These are phyloP conservation scores for Aspergillus incahuasiensis DNA, from an alignment of 495 filamentous ascomycete genomes.

Conservation along the genomic window DNA sequence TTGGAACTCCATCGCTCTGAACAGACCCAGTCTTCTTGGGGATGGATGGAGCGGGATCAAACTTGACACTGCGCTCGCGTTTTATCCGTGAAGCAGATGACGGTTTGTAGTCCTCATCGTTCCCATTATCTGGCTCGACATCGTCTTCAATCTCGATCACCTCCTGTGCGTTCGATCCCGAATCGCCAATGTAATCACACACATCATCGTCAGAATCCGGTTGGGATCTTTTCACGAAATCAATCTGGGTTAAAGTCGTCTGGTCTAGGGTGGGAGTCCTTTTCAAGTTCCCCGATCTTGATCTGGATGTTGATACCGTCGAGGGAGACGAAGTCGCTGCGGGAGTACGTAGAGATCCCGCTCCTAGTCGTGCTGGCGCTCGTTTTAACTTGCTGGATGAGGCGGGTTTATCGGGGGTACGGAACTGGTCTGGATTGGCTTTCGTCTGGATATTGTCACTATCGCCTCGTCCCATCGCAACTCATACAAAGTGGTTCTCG, in stretches of 20 bases:
- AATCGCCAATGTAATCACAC: slow-evolving; percentile 26
- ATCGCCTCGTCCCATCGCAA: slow-evolving; percentile 34
- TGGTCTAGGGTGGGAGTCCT: slow-evolving; percentile 24
- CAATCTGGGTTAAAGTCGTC: slow-evolving; percentile 43
- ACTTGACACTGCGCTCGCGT: slow-evolving; percentile 16
- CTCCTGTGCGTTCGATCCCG: slow-evolving; percentile 7
- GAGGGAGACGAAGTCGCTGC: neutral
- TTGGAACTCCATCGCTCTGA: neutral
- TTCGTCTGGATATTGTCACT: slow-evolving; percentile 16
- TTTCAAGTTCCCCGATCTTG: slow-evolving; percentile 16
- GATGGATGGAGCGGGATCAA: slow-evolving; percentile 15
- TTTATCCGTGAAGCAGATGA: slow-evolving; percentile 13
- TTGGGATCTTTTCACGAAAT: slow-evolving; percentile 31
- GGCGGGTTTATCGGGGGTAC: slow-evolving; percentile 25
- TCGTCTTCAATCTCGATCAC: slow-evolving; percentile 27
- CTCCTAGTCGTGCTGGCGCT: slow-evolving; percentile 14
- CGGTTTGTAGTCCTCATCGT: slow-evolving; percentile 25
- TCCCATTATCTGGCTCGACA: slow-evolving; percentile 17
- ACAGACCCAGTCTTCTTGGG: slow-evolving; percentile 8
- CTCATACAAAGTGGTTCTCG: slow-evolving; percentile 3
- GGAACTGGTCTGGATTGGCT: slow-evolving; percentile 18
- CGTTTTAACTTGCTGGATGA: slow-evolving; percentile 20
- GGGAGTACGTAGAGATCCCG: slow-evolving; percentile 16
- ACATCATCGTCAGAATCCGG: slow-evolving; percentile 26
- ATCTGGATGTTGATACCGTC: slow-evolving; percentile 18